A percentile compares a stretch with the other conserved stretches of the same genome.
phyloP scores from a whole-genome alignment of 768 basidiomycete genomes.

The Rhizopogon sp. region DNA sequence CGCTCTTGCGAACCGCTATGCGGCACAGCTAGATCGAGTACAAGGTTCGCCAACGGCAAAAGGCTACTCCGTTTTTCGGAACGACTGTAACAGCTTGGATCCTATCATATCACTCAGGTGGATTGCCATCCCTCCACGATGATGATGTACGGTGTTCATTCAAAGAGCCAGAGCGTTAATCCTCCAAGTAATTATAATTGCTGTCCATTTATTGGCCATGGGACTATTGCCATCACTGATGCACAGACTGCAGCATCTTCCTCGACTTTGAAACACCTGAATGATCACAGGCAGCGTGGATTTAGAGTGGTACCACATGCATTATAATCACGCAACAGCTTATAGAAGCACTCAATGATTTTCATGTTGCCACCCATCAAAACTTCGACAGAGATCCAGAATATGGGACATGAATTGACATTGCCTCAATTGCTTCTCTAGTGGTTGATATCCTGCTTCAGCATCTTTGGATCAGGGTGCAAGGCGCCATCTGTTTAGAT shows the following conservation, averaged over 20 bases:
- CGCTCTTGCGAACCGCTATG: background rate
- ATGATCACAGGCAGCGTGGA: background rate
- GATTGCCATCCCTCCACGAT: too few species aligned
- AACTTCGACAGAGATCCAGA: background rate
- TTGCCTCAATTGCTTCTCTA: background rate
- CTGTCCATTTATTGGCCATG: too few species aligned
- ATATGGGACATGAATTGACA: background rate
- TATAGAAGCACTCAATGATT: background rate
- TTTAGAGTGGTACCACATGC: background rate
- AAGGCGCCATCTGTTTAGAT: background rate
- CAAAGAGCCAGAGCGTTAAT: background rate
- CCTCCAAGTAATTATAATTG: background rate
- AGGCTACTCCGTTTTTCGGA: background rate
- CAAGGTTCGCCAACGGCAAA: background rate
- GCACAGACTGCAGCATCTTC: background rate
- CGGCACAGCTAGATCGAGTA: background rate
- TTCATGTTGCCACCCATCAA: background rate
- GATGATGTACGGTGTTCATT: background rate
- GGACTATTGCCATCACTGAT: background rate
- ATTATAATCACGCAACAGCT: background rate
- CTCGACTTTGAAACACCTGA: background rate
- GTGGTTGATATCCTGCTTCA: background rate
- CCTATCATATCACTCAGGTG: background rate
- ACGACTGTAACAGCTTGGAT: background rate
- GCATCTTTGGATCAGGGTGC: background rate